Percentiles rank a stretch among this genome's conserved stretches.
Conservation (phyloP, 495 filamentous ascomycete species). For the Hypoxylon rickii region DNA sequence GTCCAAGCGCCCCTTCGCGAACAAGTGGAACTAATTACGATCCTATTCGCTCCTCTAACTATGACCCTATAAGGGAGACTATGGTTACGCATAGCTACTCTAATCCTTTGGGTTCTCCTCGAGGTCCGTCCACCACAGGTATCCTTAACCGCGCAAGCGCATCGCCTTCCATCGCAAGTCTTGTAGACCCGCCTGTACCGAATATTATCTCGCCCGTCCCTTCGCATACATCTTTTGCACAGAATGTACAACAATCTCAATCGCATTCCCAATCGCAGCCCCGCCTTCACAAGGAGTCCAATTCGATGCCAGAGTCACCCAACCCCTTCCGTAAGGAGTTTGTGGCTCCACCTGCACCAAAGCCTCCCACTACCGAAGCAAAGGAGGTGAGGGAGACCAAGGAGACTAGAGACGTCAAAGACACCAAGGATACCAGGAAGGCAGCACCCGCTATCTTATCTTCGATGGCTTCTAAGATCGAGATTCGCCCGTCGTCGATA, state of each 20-base stretch:
- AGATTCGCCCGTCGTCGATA: constrained; percentile 43
- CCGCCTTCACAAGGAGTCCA: constrained; percentile 27
- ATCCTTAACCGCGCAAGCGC: constrained; percentile 72
- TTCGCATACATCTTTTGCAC: constrained; percentile 48
- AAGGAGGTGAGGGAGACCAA: constrained; percentile 29
- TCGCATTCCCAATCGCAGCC: constrained; percentile 26
- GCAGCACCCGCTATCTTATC: constrained; percentile 37
- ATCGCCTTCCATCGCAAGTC: constrained; percentile 85
- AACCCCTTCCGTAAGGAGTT: constrained; percentile 40
- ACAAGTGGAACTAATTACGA: constrained; percentile 84
- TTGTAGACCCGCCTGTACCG: constrained; percentile 74
- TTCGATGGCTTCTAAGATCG: constrained; percentile 39
- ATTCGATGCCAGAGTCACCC: constrained; percentile 37
- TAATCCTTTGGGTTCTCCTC: constrained; percentile 60
- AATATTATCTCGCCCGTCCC: constrained; percentile 52
- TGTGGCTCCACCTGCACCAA: constrained; percentile 41
- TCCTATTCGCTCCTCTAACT: constrained; percentile 76
- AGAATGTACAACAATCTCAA: constrained; percentile 29
- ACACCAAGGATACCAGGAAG: constrained; percentile 40
- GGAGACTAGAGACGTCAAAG: constrained; percentile 28
- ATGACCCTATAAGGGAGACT: constrained; percentile 59
- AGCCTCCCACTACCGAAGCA: constrained; percentile 39
- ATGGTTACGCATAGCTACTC: constrained; percentile 54
- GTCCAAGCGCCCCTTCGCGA: constrained; percentile 49
- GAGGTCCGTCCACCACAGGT: constrained; percentile 47